phyloP scores from a whole-genome alignment of 768 basidiomycete species.

The Tricholoma saponaceum region DNA sequence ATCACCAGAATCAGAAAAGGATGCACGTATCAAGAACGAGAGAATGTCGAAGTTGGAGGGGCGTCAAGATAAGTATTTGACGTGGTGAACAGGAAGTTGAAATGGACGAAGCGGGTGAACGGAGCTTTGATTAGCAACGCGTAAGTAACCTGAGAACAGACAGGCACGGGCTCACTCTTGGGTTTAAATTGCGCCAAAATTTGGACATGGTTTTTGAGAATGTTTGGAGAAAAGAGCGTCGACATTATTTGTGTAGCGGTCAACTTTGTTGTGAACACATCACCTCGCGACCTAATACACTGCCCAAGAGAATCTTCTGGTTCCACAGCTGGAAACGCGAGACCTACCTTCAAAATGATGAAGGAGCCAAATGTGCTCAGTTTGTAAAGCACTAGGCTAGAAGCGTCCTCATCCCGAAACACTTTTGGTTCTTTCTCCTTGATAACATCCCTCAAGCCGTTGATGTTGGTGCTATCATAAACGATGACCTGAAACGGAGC shows the following conservation, averaged over 20 bases:
- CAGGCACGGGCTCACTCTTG: not conserved
- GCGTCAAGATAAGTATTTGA: not conserved
- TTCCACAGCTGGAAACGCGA: not conserved
- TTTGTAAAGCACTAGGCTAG: slow-evolving; percentile 1
- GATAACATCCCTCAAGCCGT: not conserved
- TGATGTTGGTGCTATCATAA: slow-evolving; percentile 2
- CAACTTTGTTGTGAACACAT: not conserved
- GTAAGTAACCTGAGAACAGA: slow-evolving; percentile 1
- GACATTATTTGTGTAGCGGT: not conserved
- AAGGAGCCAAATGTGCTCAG: not conserved
- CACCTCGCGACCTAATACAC: not conserved
- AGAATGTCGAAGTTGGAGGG: too few relatives aligned
- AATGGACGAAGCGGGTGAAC: not conserved
- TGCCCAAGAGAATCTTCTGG: not conserved
- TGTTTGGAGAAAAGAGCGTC: not conserved
- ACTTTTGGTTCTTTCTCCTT: not conserved
- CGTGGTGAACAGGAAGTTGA: not conserved
- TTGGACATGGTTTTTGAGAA: not conserved
- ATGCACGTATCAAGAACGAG: not conserved
- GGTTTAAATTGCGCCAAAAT: too few relatives aligned
- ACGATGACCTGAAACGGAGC: slow-evolving; percentile 1
- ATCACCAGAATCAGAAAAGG: not conserved
- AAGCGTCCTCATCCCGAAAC: not conserved
- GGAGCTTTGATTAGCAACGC: slow-evolving; percentile 2
- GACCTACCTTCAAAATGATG: not conserved